phyloP scores from a whole-genome alignment of 306 rosid genomes.

The Chamaecrista fasciculata region DNA sequence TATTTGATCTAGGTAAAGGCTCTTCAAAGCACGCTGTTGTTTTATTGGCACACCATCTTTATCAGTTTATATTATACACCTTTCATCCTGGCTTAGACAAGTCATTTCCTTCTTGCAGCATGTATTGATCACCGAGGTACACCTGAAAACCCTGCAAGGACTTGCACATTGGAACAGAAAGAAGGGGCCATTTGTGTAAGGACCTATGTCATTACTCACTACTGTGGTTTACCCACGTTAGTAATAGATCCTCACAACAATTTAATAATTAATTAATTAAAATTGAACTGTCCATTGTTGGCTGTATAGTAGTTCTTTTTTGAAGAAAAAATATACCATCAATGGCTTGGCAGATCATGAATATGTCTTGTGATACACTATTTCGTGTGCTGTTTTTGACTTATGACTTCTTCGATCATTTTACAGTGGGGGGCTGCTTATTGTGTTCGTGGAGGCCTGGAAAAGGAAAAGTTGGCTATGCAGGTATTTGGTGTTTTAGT shows the following conservation, averaged over 20 bases:
- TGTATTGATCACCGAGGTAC: conserved; percentile 96
- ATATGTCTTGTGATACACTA: not conserved
- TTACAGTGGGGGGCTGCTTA: conserved; percentile 94
- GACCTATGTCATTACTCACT: not conserved
- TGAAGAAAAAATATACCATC: too few relatives aligned
- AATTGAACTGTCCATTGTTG: not conserved
- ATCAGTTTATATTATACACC: not conserved
- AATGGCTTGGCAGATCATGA: too few relatives aligned
- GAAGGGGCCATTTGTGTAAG: conserved; percentile 85
- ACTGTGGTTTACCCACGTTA: not conserved
- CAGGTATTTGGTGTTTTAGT: conserved; percentile 54
- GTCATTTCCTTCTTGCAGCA: conserved; percentile 41
- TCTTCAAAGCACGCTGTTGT: not conserved
- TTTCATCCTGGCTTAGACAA: not conserved
- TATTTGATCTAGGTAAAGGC: conserved; percentile 80
- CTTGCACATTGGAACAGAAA: conserved; percentile 78
- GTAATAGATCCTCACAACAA: not conserved
- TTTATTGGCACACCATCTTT: not conserved
- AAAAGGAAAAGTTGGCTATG: conserved; percentile 72
- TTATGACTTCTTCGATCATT: conserved; percentile 8
- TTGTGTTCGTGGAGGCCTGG: conserved; percentile 78
- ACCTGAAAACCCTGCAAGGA: conserved; percentile 87
- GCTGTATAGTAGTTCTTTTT: not conserved
- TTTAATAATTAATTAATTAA: not conserved
- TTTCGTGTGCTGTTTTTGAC: not conserved